These are phyloP conservation scores for Umbelopsis isabellina DNA, from an alignment of 192 early-diverging fungal genomes.

Conservation along the genomic window DNA sequence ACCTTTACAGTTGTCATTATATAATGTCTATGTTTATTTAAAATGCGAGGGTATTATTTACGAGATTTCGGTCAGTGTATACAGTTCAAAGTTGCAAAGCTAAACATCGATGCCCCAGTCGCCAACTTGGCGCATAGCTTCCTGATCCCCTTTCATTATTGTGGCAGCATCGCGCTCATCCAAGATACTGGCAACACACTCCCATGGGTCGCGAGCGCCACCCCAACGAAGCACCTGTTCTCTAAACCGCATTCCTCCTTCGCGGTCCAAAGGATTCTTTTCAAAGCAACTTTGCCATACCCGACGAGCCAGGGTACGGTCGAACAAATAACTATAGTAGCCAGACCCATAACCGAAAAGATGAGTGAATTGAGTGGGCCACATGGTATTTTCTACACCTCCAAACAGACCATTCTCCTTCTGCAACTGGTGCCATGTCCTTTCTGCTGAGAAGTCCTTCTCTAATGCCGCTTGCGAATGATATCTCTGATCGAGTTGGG, in stretches of 20 bases:
- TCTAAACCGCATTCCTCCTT: slow-evolving; percentile 67
- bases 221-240: slow-evolving; percentile 88
- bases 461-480: slow-evolving; percentile 62
- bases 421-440: slow-evolving; percentile 65
- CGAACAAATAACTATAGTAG: slow-evolving; percentile 97
- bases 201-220: slow-evolving; percentile 92
- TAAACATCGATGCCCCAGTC: slow-evolving; percentile 62
- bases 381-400: slow-evolving; percentile 71
- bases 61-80: background rate
- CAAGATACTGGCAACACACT: slow-evolving; percentile 67
- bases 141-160: slow-evolving; percentile 60
- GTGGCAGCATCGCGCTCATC: slow-evolving; percentile 53
- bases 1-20: background rate
- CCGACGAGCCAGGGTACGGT: slow-evolving; percentile 75
- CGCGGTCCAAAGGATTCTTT: slow-evolving; percentile 61
- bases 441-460: slow-evolving; percentile 57
- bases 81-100: slow-evolving; percentile 23
- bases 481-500: slow-evolving; percentile 89
- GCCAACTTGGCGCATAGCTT: slow-evolving; percentile 74
- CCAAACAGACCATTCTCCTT: slow-evolving; percentile 67
- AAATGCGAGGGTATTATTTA: slow-evolving; percentile 1
- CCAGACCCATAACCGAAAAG: slow-evolving; percentile 89
- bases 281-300: slow-evolving; percentile 78
- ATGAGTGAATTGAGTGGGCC: slow-evolving; percentile 93
- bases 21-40: background rate